Percentiles rank a stretch among this genome's conserved stretches.
Conservation (phyloP, 163 green algal genomes). For the Prototheca cutis region DNA sequence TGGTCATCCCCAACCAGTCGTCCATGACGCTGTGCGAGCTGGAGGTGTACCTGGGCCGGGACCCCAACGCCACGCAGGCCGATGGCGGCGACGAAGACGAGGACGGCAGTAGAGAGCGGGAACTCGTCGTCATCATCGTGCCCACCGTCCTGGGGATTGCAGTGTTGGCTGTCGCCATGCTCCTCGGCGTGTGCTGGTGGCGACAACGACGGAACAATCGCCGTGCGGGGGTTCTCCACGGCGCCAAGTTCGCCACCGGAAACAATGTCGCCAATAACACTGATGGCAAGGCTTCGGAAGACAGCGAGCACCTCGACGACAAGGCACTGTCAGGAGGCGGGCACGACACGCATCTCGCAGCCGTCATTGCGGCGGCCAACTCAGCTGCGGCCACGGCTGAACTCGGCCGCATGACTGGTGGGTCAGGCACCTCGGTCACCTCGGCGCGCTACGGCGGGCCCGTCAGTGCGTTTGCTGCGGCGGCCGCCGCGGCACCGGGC, state of each 20-base stretch:
- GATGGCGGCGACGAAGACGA: neutral
- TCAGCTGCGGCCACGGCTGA: too few species aligned
- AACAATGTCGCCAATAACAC: neutral
- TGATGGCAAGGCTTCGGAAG: neutral
- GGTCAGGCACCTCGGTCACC: too few species aligned
- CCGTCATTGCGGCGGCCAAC: too few species aligned
- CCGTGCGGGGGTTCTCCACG: too few species aligned
- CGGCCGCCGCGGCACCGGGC: too few species aligned
- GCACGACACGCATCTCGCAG: too few species aligned
- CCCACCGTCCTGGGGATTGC: neutral
- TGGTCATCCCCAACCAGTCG: neutral
- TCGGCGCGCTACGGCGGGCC: too few species aligned
- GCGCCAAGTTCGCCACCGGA: neutral
- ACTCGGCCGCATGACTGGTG: too few species aligned
- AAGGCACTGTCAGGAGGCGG: too few species aligned
- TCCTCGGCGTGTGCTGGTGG: neutral
- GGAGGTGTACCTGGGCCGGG: neutral
- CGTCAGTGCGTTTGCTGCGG: too few species aligned
- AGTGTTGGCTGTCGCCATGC: neutral
- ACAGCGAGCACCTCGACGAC: neutral
- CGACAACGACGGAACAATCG: neutral
- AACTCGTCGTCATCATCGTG: neutral
- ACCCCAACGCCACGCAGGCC: neutral
- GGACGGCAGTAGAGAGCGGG: neutral
- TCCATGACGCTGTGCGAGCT: neutral